Conservation (phyloP, 129 eudicot species). For the Flaveria linearis region DNA sequence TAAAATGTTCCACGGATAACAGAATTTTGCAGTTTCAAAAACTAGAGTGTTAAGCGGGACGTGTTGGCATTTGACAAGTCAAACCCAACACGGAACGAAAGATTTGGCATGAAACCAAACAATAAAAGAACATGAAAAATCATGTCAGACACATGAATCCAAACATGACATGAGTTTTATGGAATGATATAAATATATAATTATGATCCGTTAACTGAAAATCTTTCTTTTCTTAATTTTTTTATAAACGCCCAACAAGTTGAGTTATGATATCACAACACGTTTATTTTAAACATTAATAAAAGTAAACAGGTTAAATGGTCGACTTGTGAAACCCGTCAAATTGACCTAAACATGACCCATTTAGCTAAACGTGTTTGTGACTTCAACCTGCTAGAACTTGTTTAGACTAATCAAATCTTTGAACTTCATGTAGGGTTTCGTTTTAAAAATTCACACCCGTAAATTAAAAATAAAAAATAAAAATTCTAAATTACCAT, state of each 20-base stretch:
- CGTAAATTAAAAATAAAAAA: no score
- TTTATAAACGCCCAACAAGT: no score
- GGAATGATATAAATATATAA: background rate
- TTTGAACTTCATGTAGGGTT: background rate
- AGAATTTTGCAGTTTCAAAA: background rate
- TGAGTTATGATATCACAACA: background rate
- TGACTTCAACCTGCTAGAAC: background rate
- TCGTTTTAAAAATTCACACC: no score
- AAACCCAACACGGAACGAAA: background rate
- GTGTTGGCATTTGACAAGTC: background rate
- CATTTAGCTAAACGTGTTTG: background rate
- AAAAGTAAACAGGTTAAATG: no score
- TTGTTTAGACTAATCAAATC: background rate
- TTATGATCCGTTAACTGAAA: no score
- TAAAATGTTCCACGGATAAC: background rate
- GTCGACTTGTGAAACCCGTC: background rate
- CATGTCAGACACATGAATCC: background rate
- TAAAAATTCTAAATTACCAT: constrained; percentile 43
- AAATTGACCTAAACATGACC: background rate
- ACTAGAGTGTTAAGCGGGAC: background rate
- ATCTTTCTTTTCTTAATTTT: no score
- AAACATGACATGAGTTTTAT: background rate
- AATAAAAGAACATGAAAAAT: background rate
- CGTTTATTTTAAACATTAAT: background rate
- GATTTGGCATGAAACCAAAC: no score